Percentiles rank a stretch among this genome's conserved stretches.
phyloP scores from a whole-genome alignment of 2,329 filamentous ascomycete genomes.

The Claviceps fusiformis region DNA sequence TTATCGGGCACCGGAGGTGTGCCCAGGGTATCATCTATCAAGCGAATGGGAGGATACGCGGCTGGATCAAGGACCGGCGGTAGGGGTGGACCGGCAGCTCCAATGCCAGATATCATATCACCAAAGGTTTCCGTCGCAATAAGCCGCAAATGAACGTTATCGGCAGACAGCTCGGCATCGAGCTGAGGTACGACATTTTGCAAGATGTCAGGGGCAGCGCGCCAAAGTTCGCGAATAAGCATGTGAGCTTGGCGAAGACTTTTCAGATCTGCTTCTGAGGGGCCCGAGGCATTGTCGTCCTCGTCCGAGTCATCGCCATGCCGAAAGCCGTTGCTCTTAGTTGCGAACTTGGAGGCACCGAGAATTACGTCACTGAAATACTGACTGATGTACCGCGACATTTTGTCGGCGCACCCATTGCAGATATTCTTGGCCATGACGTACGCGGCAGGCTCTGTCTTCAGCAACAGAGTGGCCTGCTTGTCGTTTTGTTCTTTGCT shows the following conservation, averaged over 20 bases:
- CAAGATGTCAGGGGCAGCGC: conserved; percentile 74
- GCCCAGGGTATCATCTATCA: conserved; percentile 40
- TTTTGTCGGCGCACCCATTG: conserved; percentile 78
- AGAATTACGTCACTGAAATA: conserved; percentile 97
- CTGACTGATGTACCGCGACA: conserved; percentile 86
- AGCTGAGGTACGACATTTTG: conserved; percentile 90
- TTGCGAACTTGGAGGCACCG: conserved; percentile 56
- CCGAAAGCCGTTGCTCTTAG: conserved; percentile 42
- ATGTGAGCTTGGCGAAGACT: conserved; percentile 83
- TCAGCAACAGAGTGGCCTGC: conserved; percentile 72
- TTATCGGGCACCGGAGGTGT: conserved; percentile 22
- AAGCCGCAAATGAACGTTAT: conserved; percentile 73
- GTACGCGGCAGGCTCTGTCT: conserved; percentile 84
- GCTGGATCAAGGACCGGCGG: conserved; percentile 61
- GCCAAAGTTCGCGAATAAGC: conserved; percentile 84
- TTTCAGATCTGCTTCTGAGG: conserved; percentile 71
- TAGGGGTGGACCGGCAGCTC: conserved; percentile 73
- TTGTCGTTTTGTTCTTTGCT: conserved; percentile 55
- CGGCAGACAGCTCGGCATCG: conserved; percentile 80
- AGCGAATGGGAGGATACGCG: conserved; percentile 65
- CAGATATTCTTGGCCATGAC: conserved; percentile 94
- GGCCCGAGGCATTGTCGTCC: conserved; percentile 44
- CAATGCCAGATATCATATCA: conserved; percentile 88
- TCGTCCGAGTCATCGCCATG: conserved; percentile 51
- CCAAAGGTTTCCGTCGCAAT: conserved; percentile 90